Conservation (phyloP, 2,329 filamentous ascomycete species). For the Stachybotrys chlorohalonatus region DNA sequence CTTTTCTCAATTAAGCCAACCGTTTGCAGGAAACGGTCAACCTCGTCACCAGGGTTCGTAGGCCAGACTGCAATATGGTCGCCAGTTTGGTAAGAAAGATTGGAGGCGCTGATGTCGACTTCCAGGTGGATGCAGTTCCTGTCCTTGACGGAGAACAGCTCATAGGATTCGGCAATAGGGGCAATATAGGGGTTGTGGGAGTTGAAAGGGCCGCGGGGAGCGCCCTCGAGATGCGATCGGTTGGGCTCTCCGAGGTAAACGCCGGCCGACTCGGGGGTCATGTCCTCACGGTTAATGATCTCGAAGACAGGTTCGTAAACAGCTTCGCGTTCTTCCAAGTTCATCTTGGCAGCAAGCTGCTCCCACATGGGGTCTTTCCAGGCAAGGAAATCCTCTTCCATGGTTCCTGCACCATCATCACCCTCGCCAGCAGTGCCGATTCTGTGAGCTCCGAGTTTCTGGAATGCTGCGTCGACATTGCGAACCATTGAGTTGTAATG, state of each 20-base stretch:
- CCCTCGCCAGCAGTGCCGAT: constrained; percentile 89
- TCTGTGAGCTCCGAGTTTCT: constrained; percentile 72
- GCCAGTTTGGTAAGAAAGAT: constrained; percentile 88
- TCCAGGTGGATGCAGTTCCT: constrained; percentile 97
- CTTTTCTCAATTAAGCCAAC: constrained; percentile 70
- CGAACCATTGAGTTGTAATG: constrained; percentile 99
- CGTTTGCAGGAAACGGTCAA: constrained; percentile 78
- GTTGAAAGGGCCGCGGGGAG: constrained; percentile 82
- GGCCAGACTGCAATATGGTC: constrained; percentile 98
- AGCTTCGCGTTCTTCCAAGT: constrained; percentile 87
- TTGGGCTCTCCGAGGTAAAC: constrained; percentile 96
- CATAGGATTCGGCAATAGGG: constrained; percentile 80
- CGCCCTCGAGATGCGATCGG: constrained; percentile 85
- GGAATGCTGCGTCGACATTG: constrained; percentile 72
- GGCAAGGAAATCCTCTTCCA: constrained; percentile 98
- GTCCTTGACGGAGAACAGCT: constrained; percentile 82
- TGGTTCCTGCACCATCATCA: constrained; percentile 94
- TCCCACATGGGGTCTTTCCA: constrained; percentile 99
- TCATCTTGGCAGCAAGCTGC: constrained; percentile 73
- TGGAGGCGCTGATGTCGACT: constrained; percentile 81
- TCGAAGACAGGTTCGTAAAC: constrained; percentile 91
- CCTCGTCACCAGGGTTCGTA: constrained; percentile 85
- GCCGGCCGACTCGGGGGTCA: constrained; percentile 64
- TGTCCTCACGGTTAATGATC: constrained; percentile 65
- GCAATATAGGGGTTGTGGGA: constrained; percentile 96